Evolutionary conservation across 441 rosid species (phyloP).

Genomic region (Dalechampia spathulata): DNA sequence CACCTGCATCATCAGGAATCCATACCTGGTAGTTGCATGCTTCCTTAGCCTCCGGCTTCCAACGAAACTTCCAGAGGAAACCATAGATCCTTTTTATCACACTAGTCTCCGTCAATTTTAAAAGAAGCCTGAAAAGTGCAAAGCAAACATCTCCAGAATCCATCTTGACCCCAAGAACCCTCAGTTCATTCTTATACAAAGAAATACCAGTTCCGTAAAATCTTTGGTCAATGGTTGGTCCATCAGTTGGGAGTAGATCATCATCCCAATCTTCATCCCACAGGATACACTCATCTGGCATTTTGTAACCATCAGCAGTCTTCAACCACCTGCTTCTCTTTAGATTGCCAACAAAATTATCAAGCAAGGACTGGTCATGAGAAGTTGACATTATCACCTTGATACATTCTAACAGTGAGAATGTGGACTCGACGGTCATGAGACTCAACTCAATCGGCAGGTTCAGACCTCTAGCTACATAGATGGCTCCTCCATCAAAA

Average conservation of each 20-base stretch:
- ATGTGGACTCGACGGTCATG: not conserved
- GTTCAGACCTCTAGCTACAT: constrained; percentile 3
- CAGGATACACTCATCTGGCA: not conserved
- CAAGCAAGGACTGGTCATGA: not conserved
- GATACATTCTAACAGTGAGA: not conserved
- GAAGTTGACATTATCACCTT: not conserved
- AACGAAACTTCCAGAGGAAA: not conserved
- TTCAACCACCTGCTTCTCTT: not conserved
- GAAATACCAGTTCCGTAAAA: not conserved
- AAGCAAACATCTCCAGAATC: not conserved
- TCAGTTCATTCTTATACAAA: constrained; percentile 1
- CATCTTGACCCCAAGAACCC: constrained; percentile 1
- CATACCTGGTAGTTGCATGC: not conserved
- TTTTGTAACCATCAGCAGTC: constrained; percentile 4
- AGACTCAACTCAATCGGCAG: not conserved
- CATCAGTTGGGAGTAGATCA: not conserved
- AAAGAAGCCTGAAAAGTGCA: not conserved
- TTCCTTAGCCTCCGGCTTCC: not conserved
- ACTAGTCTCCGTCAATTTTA: not conserved
- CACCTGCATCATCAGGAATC: not conserved
- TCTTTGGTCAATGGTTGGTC: not conserved
- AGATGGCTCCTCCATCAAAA: not conserved
- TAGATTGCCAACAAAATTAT: not conserved
- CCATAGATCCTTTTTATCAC: not conserved
- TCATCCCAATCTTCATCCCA: constrained; percentile 4